These are phyloP conservation scores for Starmerella asiatica DNA, from an alignment of 805 yeast species.

Conservation along the genomic window DNA sequence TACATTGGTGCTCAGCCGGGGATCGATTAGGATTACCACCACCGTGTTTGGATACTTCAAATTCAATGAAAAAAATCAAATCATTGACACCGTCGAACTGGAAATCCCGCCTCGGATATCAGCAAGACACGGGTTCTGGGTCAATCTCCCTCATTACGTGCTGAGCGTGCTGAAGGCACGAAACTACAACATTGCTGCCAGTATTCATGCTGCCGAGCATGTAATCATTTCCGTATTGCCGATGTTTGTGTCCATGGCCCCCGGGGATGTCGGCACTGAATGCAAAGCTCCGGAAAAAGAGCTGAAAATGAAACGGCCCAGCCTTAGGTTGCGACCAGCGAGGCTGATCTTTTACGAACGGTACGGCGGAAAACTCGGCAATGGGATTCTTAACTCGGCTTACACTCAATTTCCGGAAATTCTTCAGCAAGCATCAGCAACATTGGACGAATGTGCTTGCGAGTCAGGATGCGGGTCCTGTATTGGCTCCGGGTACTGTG, in stretches of 20 bases:
- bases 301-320: slow-evolving; percentile 54
- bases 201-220: slow-evolving; percentile 95
- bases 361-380: slow-evolving; percentile 65
- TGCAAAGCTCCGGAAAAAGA: slow-evolving; percentile 98
- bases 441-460: slow-evolving; percentile 51
- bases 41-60: slow-evolving; percentile 89
- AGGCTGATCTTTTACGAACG: slow-evolving; percentile 73
- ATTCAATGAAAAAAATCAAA: slow-evolving; percentile 56
- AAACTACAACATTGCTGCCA: slow-evolving; percentile 62
- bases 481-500: slow-evolving; percentile 70
- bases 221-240: slow-evolving; percentile 72
- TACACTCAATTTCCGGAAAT: slow-evolving; percentile 65
- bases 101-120: slow-evolving; percentile 68
- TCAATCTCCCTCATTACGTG: slow-evolving; percentile 63
- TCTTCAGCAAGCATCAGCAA: slow-evolving; percentile 42
- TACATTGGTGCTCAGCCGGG: slow-evolving; percentile 37
- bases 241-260: slow-evolving; percentile 51
- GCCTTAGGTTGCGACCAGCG: slow-evolving; percentile 69
- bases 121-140: slow-evolving; percentile 76
- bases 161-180: slow-evolving; percentile 46
- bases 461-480: slow-evolving; percentile 66
- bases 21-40: slow-evolving; percentile 56
- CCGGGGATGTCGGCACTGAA: slow-evolving; percentile 66
- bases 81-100: slow-evolving; percentile 89
- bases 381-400: slow-evolving; percentile 67